Evolutionary conservation across 2,329 filamentous ascomycete species (phyloP), one percentile per base, ranked within the genome.

Genomic region (Phoma sp.): DNA sequence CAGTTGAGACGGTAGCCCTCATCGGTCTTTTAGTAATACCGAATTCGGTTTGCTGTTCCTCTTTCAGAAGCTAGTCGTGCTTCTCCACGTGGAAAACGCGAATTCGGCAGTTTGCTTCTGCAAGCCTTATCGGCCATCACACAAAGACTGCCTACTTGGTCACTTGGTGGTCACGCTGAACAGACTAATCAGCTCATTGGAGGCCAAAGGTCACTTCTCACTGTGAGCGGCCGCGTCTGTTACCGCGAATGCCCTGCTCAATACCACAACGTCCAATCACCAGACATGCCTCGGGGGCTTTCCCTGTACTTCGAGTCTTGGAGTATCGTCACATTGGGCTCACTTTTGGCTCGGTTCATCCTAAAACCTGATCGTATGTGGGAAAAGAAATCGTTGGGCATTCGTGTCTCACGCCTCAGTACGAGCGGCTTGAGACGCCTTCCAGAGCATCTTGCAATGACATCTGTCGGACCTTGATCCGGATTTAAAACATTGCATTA

Each of bases 331-430:
- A 38, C 31, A 43, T 13, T 12, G 24, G 21, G 25, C 25, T n/a
- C 32, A 8, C 27, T 38, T 17, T 17, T 12, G 19, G 38, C 19
- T 24, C 15, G n/a, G 5, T 27, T 19, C 22, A 24, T 29, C 15
- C 29, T 25, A 38, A 55, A 47, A 43, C 43, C 24, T 50, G 46
- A 31, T 41, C 21, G 43, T 38, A 24, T 25, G 24, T 25, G 33
- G 31, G 44, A 45, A 55, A 55, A 55, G 40, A 25, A 50, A 50
- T 15, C 38, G 46, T n/a, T 41, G n/a, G 15, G 19, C 46, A 51
- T 35, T n/a, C 15, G 38, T 31, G 27, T 25, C 24, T 38, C 15
- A 32, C 27, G 38, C 43, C 22, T 29, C 33, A 43, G 8, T n/a
- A 25, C n/a, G 37, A 17, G 29, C 24, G 36, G 38, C 32, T 46